Evolutionary conservation across 768 basidiomycete species (phyloP), one percentile per base, ranked within the genome.

Genomic region (Lactarius indigo): DNA sequence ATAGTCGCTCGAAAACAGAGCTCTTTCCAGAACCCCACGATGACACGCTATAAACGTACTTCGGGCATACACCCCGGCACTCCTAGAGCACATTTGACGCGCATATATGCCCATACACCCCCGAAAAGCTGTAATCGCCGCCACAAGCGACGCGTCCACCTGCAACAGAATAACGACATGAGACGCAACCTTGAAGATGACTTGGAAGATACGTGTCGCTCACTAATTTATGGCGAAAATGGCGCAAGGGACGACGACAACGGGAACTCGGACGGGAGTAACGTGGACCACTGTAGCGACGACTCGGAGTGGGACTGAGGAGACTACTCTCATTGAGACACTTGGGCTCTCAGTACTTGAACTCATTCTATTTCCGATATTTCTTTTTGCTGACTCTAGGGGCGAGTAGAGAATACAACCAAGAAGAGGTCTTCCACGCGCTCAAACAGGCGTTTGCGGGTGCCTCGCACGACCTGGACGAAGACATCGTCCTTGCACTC

Each of bases 381-480:
- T 0, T 15, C 39, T 12, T 15, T 30, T 59, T n/a, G 26, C 66
- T 67, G 18, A 67, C 42, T 26, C 15, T n/a, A n/a, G n/a, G 35
- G 20, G 41, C 23, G 13, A 20, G 52, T 20, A 67, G 66, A 3
- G 42, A 42, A 30, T 37, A 64, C 57, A 59, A 41, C 39, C 20
- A 54, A 37, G 41, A 20, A 9, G 28, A 59, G 13, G 10, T 67
- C 39, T 50, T 63, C 4, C 41, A 63, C 7, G 20, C 18, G 39
- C 66, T 67, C 52, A 23, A 33, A 26, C 26, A 52, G 30, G 66
- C n/a, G 20, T 64, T 67, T 59, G 62, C 66, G 31, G 66, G 63
- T 26, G 41, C 62, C 17, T 63, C 66, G 3, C 61, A 52, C 1
- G 33, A 37, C 15, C 13, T 67, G 20, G 57, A 61, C 8, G 50